Conservation (phyloP, 1,284 basidiomycete species). For the Irpex sp. region DNA sequence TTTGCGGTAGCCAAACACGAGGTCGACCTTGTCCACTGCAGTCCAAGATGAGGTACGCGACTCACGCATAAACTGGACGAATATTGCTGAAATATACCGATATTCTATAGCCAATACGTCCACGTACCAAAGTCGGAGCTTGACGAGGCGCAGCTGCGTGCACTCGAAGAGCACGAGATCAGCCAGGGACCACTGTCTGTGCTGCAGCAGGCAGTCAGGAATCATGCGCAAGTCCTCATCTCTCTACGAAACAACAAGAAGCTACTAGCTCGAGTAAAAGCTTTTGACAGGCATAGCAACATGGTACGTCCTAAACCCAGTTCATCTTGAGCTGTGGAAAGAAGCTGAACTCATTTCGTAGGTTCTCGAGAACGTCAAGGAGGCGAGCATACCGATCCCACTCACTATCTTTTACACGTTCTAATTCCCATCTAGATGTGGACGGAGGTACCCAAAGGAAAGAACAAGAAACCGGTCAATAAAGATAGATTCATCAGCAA, state of each 20-base stretch:
- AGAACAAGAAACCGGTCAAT: slow-evolving; percentile 98
- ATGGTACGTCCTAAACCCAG: slow-evolving; percentile 63
- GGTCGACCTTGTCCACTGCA: slow-evolving; percentile 9
- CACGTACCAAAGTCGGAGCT: slow-evolving; percentile 97
- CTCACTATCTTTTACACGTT: not conserved
- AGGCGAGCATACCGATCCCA: slow-evolving; percentile 46
- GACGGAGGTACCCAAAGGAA: slow-evolving; percentile 97
- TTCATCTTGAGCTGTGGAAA: not conserved
- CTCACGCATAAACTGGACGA: not conserved
- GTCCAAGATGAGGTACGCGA: slow-evolving; percentile 31
- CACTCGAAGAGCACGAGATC: slow-evolving; percentile 96
- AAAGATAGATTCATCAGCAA: slow-evolving; percentile 99
- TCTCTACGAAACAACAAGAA: slow-evolving; percentile 99
- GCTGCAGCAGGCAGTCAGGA: slow-evolving; percentile 95
- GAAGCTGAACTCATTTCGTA: slow-evolving; percentile 25
- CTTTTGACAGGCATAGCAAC: slow-evolving; percentile 98
- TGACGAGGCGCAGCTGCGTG: slow-evolving; percentile 93
- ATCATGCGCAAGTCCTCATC: slow-evolving; percentile 97
- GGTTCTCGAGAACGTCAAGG: slow-evolving; percentile 97
- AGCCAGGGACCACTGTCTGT: slow-evolving; percentile 97
- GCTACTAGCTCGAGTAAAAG: slow-evolving; percentile 94
- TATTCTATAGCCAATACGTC: slow-evolving; percentile 80
- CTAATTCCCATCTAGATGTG: slow-evolving; percentile 73
- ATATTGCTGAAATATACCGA: slow-evolving; percentile 4
- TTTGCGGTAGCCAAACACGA: slow-evolving; percentile 14